A percentile compares a stretch with the other conserved stretches of the same genome.
These are phyloP conservation scores for Apostasia shenzhenica DNA, from an alignment of 106 monocot species.

Conservation along the genomic window DNA sequence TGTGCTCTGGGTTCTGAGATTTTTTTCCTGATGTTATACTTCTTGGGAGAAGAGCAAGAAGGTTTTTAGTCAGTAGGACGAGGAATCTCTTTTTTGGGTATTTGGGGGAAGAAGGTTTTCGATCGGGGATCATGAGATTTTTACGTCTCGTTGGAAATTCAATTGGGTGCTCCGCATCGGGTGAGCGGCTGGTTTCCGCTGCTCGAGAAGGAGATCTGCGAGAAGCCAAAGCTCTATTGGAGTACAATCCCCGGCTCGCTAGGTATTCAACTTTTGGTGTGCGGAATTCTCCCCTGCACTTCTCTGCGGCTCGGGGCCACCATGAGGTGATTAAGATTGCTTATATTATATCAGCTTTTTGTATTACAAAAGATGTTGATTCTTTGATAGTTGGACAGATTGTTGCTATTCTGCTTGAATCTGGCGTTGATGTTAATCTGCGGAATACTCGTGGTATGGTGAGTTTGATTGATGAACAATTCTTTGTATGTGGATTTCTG, in stretches of 20 bases:
- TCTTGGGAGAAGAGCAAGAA: background rate
- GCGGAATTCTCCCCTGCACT: constrained; percentile 11
- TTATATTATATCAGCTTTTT: background rate
- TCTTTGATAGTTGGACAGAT: constrained; percentile 16
- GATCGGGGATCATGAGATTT: constrained; percentile 43
- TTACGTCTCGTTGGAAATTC: constrained; percentile 72
- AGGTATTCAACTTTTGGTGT: constrained; percentile 5
- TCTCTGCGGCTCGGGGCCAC: constrained; percentile 11
- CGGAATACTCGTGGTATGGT: constrained; percentile 57
- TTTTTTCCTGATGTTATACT: constrained; percentile 2
- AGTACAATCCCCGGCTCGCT: constrained; percentile 52
- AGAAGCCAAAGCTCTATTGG: constrained; percentile 72
- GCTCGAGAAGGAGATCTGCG: constrained; percentile 82
- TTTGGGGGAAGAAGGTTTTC: background rate
- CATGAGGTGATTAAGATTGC: constrained; percentile 1
- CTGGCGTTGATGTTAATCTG: constrained; percentile 61
- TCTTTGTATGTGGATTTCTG: too few relatives aligned
- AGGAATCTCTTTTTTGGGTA: background rate
- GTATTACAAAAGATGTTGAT: background rate
- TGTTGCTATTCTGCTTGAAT: constrained; percentile 45
- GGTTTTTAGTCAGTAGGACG: background rate
- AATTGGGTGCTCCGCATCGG: constrained; percentile 78
- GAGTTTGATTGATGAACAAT: background rate
- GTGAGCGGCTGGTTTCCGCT: constrained; percentile 79
- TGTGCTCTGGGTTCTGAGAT: background rate